These are phyloP conservation scores for Yamadazyma sp. DNA, from an alignment of 805 yeast species.

Conservation along the genomic window DNA sequence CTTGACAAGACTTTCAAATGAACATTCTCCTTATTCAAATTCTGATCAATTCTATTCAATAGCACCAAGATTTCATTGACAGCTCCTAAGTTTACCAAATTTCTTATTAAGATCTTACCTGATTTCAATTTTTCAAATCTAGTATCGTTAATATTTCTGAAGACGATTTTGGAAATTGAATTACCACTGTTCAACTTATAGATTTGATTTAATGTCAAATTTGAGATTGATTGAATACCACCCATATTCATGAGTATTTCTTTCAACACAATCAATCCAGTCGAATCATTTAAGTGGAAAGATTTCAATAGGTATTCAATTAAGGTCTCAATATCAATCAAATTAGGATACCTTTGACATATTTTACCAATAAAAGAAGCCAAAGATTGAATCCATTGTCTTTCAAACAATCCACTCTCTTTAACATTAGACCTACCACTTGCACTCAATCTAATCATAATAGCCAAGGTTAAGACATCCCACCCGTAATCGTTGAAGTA, in stretches of 20 bases:
- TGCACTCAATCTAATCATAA: conserved; percentile 64
- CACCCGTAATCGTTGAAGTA: conserved; percentile 76
- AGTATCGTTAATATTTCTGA: conserved; percentile 55
- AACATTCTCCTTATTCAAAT: conserved; percentile 30
- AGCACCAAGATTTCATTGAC: conserved; percentile 66
- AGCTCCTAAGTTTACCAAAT: conserved; percentile 41
- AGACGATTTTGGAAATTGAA: conserved; percentile 53
- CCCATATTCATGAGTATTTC: conserved; percentile 72
- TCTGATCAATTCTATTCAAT: conserved; percentile 48
- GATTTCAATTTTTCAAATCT: conserved; percentile 48
- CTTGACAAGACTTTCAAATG: conserved; percentile 72
- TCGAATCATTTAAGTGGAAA: conserved; percentile 55
- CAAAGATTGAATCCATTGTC: conserved; percentile 83
- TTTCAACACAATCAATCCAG: conserved; percentile 60
- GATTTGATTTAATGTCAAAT: conserved; percentile 65
- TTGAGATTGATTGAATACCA: conserved; percentile 69
- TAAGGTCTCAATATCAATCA: conserved; percentile 62
- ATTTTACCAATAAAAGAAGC: conserved; percentile 76
- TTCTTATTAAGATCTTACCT: conserved; percentile 48
- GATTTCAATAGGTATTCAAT: conserved; percentile 59
- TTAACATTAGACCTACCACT: conserved; percentile 67
- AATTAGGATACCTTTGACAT: conserved; percentile 48
- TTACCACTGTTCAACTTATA: conserved; percentile 62
- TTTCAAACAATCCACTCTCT: conserved; percentile 73
- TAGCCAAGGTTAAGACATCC: conserved; percentile 77